Evolutionary conservation across 1,139 yeast species (phyloP).

Genomic region (Ogataea hybrid): DNA sequence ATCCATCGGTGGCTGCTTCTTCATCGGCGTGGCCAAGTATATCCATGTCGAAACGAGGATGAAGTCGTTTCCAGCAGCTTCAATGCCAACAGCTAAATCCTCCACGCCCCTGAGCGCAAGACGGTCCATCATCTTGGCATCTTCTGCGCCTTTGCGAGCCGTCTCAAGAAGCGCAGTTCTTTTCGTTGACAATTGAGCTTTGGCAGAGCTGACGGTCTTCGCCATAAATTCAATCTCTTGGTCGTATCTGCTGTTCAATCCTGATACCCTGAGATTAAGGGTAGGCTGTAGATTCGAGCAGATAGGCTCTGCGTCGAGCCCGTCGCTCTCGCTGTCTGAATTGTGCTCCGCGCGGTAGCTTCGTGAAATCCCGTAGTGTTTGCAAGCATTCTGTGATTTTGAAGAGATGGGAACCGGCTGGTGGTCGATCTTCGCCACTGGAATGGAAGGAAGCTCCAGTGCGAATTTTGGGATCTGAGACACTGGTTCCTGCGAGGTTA

Average conservation of each 20-base stretch:
- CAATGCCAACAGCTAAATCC: neutral
- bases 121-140: conserved; percentile 10
- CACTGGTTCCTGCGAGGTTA: neutral
- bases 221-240: conserved; percentile 19
- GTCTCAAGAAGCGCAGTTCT: conserved; percentile 18
- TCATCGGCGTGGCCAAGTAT: neutral
- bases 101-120: conserved; percentile 7
- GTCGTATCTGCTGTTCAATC: conserved; percentile 15
- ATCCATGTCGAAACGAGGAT: neutral
- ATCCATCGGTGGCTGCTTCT: neutral
- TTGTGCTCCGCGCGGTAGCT: conserved; percentile 20
- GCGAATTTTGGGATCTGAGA: neutral
- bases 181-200: conserved; percentile 7
- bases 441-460: neutral
- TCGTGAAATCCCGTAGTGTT: conserved; percentile 23
- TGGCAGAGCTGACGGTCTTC: conserved; percentile 13
- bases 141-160: conserved; percentile 9
- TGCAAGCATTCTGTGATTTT: neutral
- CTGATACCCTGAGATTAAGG: conserved; percentile 21
- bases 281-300: conserved; percentile 14
- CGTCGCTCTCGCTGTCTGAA: conserved; percentile 16
- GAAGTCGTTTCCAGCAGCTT: neutral
- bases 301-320: conserved; percentile 5
- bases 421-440: neutral
- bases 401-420: too few relatives aligned